Evolutionary conservation across 2,329 filamentous ascomycete species (phyloP).

Genomic region (Colletotrichum navitas): DNA sequence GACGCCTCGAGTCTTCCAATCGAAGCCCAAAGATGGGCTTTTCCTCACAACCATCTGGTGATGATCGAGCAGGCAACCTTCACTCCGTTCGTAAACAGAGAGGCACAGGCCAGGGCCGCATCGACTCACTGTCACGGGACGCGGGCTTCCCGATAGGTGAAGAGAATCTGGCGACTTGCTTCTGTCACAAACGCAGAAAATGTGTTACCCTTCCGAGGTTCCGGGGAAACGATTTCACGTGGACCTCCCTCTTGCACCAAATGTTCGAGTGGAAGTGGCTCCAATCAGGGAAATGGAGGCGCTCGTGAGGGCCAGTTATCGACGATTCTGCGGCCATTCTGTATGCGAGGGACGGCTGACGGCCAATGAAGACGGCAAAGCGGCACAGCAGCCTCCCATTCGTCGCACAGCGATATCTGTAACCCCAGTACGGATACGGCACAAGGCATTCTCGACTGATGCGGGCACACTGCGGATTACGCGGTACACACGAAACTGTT

Average conservation of each 20-base stretch:
- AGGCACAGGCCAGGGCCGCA: constrained; percentile 27
- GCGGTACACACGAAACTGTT: constrained; percentile 27
- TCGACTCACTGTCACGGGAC: constrained; percentile 35
- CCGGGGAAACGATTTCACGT: constrained; percentile 9
- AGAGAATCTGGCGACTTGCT: constrained; percentile 2
- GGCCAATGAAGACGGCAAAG: constrained; percentile 36
- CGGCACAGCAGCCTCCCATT: constrained; percentile 31
- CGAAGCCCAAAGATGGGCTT: constrained; percentile 21
- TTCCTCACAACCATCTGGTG: constrained; percentile 5
- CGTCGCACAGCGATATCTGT: constrained; percentile 27
- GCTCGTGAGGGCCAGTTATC: constrained; percentile 25
- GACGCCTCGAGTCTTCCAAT: constrained; percentile 35
- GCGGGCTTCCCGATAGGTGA: constrained; percentile 19
- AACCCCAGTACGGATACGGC: constrained; percentile 10
- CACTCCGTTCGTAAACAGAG: constrained; percentile 17
- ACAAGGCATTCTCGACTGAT: constrained; percentile 8
- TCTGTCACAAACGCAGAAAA: background rate
- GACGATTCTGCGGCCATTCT: constrained; percentile 24
- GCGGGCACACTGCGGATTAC: constrained; percentile 30
- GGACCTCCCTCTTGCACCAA: background rate
- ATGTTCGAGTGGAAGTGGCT: constrained; percentile 14
- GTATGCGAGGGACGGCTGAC: constrained; percentile 31
- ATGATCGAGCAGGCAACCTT: constrained; percentile 33
- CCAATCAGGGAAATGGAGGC: background rate
- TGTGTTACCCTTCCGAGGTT: constrained; percentile 6